phyloP scores from a whole-genome alignment of 1,284 basidiomycete species.

The Cronartium quercuum region DNA sequence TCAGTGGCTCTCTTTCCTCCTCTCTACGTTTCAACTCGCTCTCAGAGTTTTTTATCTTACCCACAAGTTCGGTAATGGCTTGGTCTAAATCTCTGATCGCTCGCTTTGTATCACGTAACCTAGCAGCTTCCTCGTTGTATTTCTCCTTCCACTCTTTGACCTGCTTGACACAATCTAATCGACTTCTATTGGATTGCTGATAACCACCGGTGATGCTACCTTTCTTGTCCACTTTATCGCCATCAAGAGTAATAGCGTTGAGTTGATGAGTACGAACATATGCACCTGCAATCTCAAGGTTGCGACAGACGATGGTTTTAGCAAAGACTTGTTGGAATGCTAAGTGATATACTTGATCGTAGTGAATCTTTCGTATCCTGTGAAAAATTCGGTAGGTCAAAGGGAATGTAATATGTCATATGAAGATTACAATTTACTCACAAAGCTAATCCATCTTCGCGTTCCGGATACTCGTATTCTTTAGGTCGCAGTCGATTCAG shows the following conservation, averaged over 20 bases:
- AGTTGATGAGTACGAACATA: constrained; percentile 91
- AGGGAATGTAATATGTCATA: background rate
- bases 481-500: constrained; percentile 89
- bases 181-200: constrained; percentile 81
- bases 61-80: constrained; percentile 70
- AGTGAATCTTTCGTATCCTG: constrained; percentile 65
- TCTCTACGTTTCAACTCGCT: constrained; percentile 66
- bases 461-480: constrained; percentile 58
- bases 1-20: constrained; percentile 62
- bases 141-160: constrained; percentile 71
- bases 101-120: constrained; percentile 66
- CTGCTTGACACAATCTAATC: constrained; percentile 76
- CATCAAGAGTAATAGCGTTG: constrained; percentile 94
- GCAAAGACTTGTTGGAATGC: constrained; percentile 99
- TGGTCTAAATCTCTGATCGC: constrained; percentile 71
- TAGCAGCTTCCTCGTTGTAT: constrained; percentile 61
- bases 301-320: constrained; percentile 88
- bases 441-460: constrained; percentile 75
- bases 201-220: constrained; percentile 93
- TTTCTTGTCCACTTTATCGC: constrained; percentile 94
- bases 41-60: constrained; percentile 65
- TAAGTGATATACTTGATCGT: constrained; percentile 64
- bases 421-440: constrained; percentile 43
- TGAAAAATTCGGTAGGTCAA: background rate
- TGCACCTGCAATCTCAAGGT: constrained; percentile 82